A percentile compares a stretch with the other conserved stretches of the same genome.
phyloP scores from a whole-genome alignment of 345 rosid species.

The Viola odorata region DNA sequence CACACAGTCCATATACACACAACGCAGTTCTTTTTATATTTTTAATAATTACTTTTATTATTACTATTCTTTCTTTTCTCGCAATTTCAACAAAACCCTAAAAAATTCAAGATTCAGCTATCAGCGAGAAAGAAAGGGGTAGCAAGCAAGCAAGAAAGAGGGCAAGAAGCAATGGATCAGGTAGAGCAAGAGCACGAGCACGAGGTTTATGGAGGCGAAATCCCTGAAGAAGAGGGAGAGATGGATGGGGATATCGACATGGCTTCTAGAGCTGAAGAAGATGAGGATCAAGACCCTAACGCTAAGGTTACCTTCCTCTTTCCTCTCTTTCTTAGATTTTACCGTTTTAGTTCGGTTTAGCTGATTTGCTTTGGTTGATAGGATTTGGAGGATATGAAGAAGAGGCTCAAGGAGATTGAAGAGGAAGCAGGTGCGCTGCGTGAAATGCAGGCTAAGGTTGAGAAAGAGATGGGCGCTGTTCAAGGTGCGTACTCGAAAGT shows the following conservation, averaged over 20 bases:
- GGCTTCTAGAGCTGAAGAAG: conserved; percentile 43
- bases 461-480: conserved; percentile 95
- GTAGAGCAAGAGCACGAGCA: conserved; percentile 55
- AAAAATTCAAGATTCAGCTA: not conserved
- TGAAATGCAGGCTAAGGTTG: conserved; percentile 98
- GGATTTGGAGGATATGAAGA: conserved; percentile 99
- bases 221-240: conserved; percentile 71
- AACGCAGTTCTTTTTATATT: no score
- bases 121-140: not conserved
- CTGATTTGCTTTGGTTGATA: conserved; percentile 10
- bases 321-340: conserved; percentile 1
- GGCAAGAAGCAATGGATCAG: conserved; percentile 29
- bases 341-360: not conserved
- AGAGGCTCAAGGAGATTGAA: conserved; percentile 87
- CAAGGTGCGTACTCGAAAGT: conserved; percentile 50
- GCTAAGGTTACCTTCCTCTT: conserved; percentile 41
- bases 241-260: conserved; percentile 63
- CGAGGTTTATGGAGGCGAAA: conserved; percentile 84
- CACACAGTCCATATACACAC: no score
- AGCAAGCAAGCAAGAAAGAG: not conserved
- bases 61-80: not conserved
- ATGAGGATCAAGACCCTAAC: conserved; percentile 47
- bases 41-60: no score
- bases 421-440: conserved; percentile 98
- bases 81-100: not conserved